phyloP scores from a whole-genome alignment of 208 protist genomes.

The Acanthamoeba healyi region DNA sequence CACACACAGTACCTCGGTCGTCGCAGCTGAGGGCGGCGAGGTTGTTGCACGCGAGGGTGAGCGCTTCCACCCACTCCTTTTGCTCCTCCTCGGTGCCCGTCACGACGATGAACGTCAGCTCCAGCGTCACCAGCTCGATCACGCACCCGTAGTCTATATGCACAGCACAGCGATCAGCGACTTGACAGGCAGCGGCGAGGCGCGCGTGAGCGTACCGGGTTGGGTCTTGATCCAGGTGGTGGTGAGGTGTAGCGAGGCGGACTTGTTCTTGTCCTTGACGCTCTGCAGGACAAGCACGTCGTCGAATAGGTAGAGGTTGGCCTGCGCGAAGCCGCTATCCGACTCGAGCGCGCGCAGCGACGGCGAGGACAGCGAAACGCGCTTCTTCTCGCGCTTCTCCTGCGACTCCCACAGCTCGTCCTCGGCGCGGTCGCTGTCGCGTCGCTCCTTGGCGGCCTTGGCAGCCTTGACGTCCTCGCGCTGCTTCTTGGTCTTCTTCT shows the following conservation, averaged over 20 bases:
- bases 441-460: neutral
- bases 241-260: conserved; percentile 16
- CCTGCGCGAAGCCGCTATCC: neutral
- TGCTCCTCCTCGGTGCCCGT: conserved; percentile 25
- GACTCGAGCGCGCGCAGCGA: conserved; percentile 1
- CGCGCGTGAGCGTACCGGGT: neutral
- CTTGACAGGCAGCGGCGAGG: neutral
- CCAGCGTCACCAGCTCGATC: conserved; percentile 45
- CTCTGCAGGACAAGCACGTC: conserved; percentile 5
- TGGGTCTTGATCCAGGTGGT: conserved; percentile 37
- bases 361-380: neutral
- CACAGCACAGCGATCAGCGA: neutral
- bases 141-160: neutral
- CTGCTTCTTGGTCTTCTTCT: conserved; percentile 23
- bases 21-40: neutral
- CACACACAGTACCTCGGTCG: neutral
- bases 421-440: conserved; percentile 2
- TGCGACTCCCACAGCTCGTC: neutral
- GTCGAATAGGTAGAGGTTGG: conserved; percentile 39
- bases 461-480: neutral
- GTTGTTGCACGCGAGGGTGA: neutral
- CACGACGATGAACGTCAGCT: neutral
- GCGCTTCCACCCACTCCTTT: conserved; percentile 13
- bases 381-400: conserved; percentile 17
- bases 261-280: conserved; percentile 25